Conservation (phyloP, 2,329 filamentous ascomycete species). For the Penicillium sp. region DNA sequence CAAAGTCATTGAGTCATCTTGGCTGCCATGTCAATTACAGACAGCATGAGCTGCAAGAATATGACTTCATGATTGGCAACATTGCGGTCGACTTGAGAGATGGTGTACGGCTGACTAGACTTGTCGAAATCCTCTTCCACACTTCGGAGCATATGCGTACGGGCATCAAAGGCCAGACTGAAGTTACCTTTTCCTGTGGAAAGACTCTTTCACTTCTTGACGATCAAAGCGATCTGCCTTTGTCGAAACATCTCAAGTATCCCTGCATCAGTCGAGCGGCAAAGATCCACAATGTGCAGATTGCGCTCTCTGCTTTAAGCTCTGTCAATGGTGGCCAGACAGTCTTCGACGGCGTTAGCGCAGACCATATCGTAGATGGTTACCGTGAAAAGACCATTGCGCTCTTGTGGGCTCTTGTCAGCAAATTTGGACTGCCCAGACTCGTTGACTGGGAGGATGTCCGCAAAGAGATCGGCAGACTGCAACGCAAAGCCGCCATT, state of each 20-base stretch:
- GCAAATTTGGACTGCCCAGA: slow-evolving; percentile 57
- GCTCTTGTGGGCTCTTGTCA: slow-evolving; percentile 63
- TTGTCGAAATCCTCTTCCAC: slow-evolving; percentile 62
- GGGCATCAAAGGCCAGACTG: slow-evolving; percentile 46
- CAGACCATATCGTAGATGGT: slow-evolving; percentile 65
- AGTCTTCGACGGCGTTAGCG: slow-evolving; percentile 50
- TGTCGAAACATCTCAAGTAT: slow-evolving; percentile 63
- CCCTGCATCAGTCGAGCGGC: slow-evolving; percentile 59
- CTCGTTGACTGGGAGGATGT: slow-evolving; percentile 62
- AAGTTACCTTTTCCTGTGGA: slow-evolving; percentile 51
- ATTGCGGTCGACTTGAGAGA: slow-evolving; percentile 66
- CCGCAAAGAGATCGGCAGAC: slow-evolving; percentile 54
- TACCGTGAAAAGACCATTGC: slow-evolving; percentile 67
- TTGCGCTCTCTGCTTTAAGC: slow-evolving; percentile 59
- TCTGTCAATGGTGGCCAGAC: slow-evolving; percentile 46
- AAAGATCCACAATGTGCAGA: slow-evolving; percentile 62
- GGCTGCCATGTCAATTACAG: slow-evolving; percentile 59
- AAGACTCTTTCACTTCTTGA: slow-evolving; percentile 45
- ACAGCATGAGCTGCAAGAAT: slow-evolving; percentile 63
- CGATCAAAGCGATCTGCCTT: slow-evolving; percentile 47
- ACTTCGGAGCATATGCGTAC: slow-evolving; percentile 36
- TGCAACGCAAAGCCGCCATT: slow-evolving; percentile 37
- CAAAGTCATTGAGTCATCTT: slow-evolving; percentile 58
- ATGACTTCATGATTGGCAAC: slow-evolving; percentile 61
- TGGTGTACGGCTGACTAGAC: slow-evolving; percentile 61